Percentiles rank a stretch among this genome's conserved stretches.
These are phyloP conservation scores for Dioscorea zingiberensis DNA, from an alignment of 106 monocot genomes.

Conservation along the genomic window DNA sequence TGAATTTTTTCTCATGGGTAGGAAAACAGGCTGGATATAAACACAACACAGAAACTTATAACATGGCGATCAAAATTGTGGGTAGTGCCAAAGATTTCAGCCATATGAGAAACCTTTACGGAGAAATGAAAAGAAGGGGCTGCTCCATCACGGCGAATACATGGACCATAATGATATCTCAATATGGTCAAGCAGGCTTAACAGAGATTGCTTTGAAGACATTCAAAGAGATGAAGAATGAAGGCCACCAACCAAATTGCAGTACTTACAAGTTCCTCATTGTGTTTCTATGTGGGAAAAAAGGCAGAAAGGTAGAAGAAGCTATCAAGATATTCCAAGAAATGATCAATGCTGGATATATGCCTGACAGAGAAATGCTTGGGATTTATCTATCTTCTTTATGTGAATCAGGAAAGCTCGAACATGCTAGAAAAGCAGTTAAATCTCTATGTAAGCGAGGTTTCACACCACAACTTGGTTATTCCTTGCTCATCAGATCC, in stretches of 20 bases:
- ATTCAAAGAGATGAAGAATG: slow-evolving; percentile 69
- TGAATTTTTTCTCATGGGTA: slow-evolving; percentile 78
- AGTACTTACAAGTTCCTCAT: slow-evolving; percentile 73
- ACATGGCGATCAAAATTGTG: slow-evolving; percentile 83
- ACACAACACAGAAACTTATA: slow-evolving; percentile 59
- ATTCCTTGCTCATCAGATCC: slow-evolving; percentile 54
- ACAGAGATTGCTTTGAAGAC: slow-evolving; percentile 71
- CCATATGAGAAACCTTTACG: slow-evolving; percentile 66
- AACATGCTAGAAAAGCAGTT: slow-evolving; percentile 39
- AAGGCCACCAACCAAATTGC: slow-evolving; percentile 40
- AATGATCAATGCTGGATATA: slow-evolving; percentile 46
- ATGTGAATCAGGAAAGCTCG: slow-evolving; percentile 50
- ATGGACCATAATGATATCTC: slow-evolving; percentile 89
- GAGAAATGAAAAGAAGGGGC: slow-evolving; percentile 58
- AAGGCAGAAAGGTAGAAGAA: slow-evolving; percentile 58
- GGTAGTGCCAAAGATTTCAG: slow-evolving; percentile 80
- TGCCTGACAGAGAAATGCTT: slow-evolving; percentile 61
- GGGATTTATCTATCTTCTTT: slow-evolving; percentile 54
- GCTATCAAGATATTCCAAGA: slow-evolving; percentile 64
- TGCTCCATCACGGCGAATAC: slow-evolving; percentile 47
- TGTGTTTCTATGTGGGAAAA: slow-evolving; percentile 67
- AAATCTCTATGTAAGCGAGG: slow-evolving; percentile 48
- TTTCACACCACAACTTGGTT: slow-evolving; percentile 42
- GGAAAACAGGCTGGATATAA: slow-evolving; percentile 30
- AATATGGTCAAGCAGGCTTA: slow-evolving; percentile 82